Evolutionary conservation across 2,329 filamentous ascomycete species (phyloP).

Genomic region (Magnaporthiopsis poae): DNA sequence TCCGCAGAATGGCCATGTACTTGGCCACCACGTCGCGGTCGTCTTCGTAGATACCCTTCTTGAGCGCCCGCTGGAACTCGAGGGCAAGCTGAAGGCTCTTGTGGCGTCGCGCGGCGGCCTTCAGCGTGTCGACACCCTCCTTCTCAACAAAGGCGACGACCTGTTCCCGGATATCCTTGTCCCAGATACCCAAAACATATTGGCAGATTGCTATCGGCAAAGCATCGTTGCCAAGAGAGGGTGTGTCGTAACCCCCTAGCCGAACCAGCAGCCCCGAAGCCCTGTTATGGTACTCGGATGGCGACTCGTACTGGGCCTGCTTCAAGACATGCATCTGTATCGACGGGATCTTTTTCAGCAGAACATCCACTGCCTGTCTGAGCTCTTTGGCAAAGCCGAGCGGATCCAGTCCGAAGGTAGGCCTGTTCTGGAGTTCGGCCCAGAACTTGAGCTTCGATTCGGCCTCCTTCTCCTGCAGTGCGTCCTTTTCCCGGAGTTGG

Average conservation of each 20-base stretch:
- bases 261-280: constrained; percentile 29
- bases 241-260: constrained; percentile 20
- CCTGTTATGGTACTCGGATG: constrained; percentile 39
- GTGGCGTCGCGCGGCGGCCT: constrained; percentile 38
- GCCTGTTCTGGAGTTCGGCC: constrained; percentile 31
- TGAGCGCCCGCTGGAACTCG: constrained; percentile 45
- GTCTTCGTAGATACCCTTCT: constrained; percentile 34
- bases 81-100: constrained; percentile 45
- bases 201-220: constrained; percentile 25
- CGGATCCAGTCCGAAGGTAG: constrained; percentile 35
- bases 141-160: constrained; percentile 27
- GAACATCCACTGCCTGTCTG: constrained; percentile 32
- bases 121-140: constrained; percentile 23
- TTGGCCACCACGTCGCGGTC: constrained; percentile 28
- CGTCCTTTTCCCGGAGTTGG: constrained; percentile 25
- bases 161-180: constrained; percentile 33
- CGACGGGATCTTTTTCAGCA: constrained; percentile 40
- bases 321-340: constrained; percentile 44
- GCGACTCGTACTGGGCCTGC: constrained; percentile 43
- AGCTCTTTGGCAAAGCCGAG: constrained; percentile 44
- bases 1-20: constrained; percentile 43
- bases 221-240: constrained; percentile 14
- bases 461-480: constrained; percentile 26
- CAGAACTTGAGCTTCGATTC: constrained; percentile 33
- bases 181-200: constrained; percentile 45